Evolutionary conservation across 768 basidiomycete genomes (phyloP).

Genomic region (Boletus barrowsii): DNA sequence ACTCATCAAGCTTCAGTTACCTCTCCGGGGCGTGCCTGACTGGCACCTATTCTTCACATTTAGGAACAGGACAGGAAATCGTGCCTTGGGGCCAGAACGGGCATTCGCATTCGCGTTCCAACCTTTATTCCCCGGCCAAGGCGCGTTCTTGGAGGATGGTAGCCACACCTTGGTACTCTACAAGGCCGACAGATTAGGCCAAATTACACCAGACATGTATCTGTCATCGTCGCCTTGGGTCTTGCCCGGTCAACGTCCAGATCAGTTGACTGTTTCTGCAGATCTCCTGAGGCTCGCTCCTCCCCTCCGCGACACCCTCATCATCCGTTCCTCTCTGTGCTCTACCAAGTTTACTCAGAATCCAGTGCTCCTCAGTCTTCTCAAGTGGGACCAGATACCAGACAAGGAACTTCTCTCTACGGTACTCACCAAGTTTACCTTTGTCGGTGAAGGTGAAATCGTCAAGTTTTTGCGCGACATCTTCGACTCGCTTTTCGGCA

Average conservation of each 20-base stretch:
- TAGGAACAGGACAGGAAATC: conserved; percentile 64
- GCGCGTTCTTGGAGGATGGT: conserved; percentile 86
- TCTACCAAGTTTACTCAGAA: conserved; percentile 94
- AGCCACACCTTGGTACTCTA: conserved; percentile 84
- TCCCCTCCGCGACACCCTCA: conserved; percentile 72
- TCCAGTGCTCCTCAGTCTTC: conserved; percentile 70
- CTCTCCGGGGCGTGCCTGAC: conserved; percentile 59
- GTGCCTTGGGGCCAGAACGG: conserved; percentile 50
- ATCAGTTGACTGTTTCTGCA: conserved; percentile 53
- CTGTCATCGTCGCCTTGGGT: conserved; percentile 64
- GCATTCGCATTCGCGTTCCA: conserved; percentile 94
- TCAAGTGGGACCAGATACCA: conserved; percentile 74
- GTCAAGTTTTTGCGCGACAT: conserved; percentile 90
- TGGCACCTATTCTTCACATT: conserved; percentile 97
- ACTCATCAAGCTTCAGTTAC: conserved; percentile 82
- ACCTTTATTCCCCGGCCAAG: conserved; percentile 74
- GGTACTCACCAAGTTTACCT: conserved; percentile 80
- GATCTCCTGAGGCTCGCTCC: conserved; percentile 65
- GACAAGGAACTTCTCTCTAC: conserved; percentile 66
- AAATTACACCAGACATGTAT: conserved; percentile 68
- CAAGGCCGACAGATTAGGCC: conserved; percentile 66
- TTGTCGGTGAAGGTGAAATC: conserved; percentile 92
- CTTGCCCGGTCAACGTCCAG: conserved; percentile 51
- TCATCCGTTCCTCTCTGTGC: conserved; percentile 85
- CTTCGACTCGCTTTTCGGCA: conserved; percentile 90